Evolutionary conservation across 345 rosid species (phyloP).

Genomic region (Pelargonium nanum): DNA sequence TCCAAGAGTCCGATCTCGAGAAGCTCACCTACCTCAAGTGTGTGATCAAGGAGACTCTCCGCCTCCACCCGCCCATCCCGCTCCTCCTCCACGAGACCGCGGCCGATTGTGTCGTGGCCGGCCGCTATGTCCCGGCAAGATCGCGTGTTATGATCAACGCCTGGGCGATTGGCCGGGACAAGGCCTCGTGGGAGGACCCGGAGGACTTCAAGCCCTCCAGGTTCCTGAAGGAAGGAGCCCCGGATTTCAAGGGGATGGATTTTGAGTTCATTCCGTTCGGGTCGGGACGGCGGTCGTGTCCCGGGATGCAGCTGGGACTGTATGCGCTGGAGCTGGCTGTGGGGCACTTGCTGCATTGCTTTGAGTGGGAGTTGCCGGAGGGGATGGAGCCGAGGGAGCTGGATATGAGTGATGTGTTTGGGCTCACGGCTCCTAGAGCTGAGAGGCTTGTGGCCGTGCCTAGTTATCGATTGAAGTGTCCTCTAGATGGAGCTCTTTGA

Average conservation of each 20-base stretch:
- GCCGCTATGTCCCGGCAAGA: constrained; percentile 25
- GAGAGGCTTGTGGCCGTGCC: constrained; percentile 29
- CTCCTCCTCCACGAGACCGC: constrained; percentile 34
- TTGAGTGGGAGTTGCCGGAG: constrained; percentile 28
- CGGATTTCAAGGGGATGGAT: constrained; percentile 28
- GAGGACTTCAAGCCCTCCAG: constrained; percentile 25
- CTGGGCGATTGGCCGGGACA: constrained; percentile 37
- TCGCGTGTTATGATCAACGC: constrained; percentile 32
- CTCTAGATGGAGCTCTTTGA: constrained; percentile 12
- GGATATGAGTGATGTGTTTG: constrained; percentile 34
- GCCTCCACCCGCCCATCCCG: constrained; percentile 47
- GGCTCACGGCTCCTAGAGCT: constrained; percentile 39
- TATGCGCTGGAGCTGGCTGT: constrained; percentile 27
- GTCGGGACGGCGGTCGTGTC: constrained; percentile 34
- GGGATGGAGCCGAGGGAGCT: constrained; percentile 26
- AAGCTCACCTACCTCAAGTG: constrained; percentile 32
- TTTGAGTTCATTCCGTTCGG: constrained; percentile 34
- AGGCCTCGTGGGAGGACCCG: constrained; percentile 18
- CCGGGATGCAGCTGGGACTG: constrained; percentile 37
- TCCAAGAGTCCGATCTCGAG: constrained; percentile 35
- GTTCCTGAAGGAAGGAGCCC: constrained; percentile 18
- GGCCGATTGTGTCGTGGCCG: constrained; percentile 16
- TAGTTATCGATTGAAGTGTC: constrained; percentile 13
- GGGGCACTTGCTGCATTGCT: constrained; percentile 28
- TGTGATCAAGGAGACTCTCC: constrained; percentile 30